Conservation (phyloP, 2,329 filamentous ascomycete genomes). For the Ceratocystis variospora region DNA sequence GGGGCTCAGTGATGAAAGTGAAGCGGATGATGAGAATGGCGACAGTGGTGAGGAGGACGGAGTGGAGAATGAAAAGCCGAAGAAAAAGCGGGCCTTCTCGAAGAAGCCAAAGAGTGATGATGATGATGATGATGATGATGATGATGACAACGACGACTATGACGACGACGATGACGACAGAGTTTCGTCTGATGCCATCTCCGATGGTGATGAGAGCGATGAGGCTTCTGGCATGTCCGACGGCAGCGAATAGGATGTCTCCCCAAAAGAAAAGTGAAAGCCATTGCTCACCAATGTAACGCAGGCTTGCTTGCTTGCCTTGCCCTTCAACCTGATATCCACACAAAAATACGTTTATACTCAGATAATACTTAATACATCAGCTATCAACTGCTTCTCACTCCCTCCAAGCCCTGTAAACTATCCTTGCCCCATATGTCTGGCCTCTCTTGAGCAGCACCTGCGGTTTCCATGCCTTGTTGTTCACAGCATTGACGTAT, state of each 20-base stretch:
- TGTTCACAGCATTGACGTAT: conserved; percentile 79
- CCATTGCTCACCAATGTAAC: neutral
- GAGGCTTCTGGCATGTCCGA: conserved; percentile 14
- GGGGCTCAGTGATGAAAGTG: conserved; percentile 23
- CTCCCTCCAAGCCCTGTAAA: conserved; percentile 76
- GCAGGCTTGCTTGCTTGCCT: neutral
- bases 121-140: conserved; percentile 55
- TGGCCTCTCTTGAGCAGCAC: conserved; percentile 72
- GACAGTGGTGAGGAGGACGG: conserved; percentile 25
- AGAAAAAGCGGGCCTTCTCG: conserved; percentile 24
- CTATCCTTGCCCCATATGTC: conserved; percentile 64
- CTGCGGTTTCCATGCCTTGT: conserved; percentile 65
- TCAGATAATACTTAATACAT: conserved; percentile 5
- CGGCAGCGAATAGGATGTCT: conserved; percentile 14
- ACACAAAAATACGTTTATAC: neutral
- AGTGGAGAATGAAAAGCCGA: conserved; percentile 20
- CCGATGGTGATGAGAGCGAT: conserved; percentile 2
- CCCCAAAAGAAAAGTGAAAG: conserved; percentile 2
- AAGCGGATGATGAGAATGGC: conserved; percentile 22
- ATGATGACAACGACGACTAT: conserved; percentile 17
- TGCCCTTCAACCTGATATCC: neutral
- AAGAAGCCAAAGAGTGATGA: neutral
- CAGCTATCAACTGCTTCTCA: conserved; percentile 23
- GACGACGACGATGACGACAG: neutral
- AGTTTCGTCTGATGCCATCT: neutral